Base-by-base conservation (phyloP, 1,284 basidiomycete genomes). In the Papiliotrema fonsecae region DNA sequence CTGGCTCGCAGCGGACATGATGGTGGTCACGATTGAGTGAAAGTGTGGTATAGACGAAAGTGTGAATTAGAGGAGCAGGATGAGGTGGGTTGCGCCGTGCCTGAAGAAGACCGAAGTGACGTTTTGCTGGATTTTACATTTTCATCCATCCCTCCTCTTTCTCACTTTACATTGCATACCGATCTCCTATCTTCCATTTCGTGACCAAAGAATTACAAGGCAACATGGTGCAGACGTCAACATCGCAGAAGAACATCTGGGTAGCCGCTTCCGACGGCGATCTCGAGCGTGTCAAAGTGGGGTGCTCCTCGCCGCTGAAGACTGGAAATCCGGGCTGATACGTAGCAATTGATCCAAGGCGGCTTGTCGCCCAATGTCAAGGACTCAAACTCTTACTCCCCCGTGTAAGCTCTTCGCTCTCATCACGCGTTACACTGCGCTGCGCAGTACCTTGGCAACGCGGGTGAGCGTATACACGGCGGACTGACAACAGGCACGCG, bases 181-280 rank as follows among this genome's bases (percentile, higher is more conserved):
- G n/a, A n/a, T n/a, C n/a, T n/a, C n/a, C n/a, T n/a, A 5, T 22
- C 28, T 4, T 30, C 37, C 6, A 39, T 7, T 18, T 6, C 37
- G 37, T 22, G 16, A 14, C 10, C 22, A 42, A 27, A 42, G 4
- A 26, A 10, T 9, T 38, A 38, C 13, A 42, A 27, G 40, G 13
- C 26, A 58, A 31, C 0, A 69, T 69, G 67, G 67, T 66, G 36
- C 56, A 61, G 49, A 50, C 65, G 27, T 31, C 55, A 14, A 47
- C 56, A 6, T 46, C 62, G 6, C 56, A 55, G 45, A 85, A 83
- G 69, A 93, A 94, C 73, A 84, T 94, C 40, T 94, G 91, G 91
- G 81, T 92, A 25, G 91, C 91, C 24, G 87, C 90, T 1, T 84
- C 82, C 24, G 89, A 94, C 67, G 91, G 91, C 38, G 86, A 93